Base-by-base conservation (phyloP, 1,284 basidiomycete genomes). In the Anthracocystis setariae region DNA sequence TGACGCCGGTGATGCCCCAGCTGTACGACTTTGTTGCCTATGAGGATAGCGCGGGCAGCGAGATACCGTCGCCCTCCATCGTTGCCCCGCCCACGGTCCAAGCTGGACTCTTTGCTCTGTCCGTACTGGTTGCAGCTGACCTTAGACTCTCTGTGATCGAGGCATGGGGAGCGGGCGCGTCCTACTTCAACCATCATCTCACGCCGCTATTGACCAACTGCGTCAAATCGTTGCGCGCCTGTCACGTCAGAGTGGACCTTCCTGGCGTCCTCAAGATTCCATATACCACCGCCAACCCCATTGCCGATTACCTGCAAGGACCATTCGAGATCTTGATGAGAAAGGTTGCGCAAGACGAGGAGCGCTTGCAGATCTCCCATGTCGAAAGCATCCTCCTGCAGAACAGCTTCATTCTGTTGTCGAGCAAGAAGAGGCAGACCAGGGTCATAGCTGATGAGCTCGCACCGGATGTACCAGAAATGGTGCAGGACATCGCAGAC, bases 311-410 rank as follows among this genome's bases (percentile, higher is more conserved):
- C 27, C 42, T 72, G 8, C 68, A 72, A 23, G 63, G 68, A 8
- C 62, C 68, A 1, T 66, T 61, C 27, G 68, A 72, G 37, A 66
- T 72, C 18, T 51, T 72, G 18, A 66, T 72, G 68, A 35, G 59
- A n/a, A 66, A 58, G 29, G 47, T 72, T 3, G 63, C 62, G 5
- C 48, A 57, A 0, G 63, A 47, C 5, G 68, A 72, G 35, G 59
- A 66, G 18, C 58, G 63, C 25, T 33, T 72, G 25, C 58, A 72
- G 25, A 66, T 62, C 39, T 62, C 58, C 3, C 58, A 66, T 33
- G 54, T 66, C 17, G 54, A 66, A 42, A 66, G 62, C 53, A 58
- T 72, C 23, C 63, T 72, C 23, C 63, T 72, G 21, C 55, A 27
- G 40, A 63, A 58, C 32, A 25, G 59, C 5, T 61, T 61, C 29